phyloP scores from a whole-genome alignment of 768 basidiomycete genomes.

The Cubamyces sp. region DNA sequence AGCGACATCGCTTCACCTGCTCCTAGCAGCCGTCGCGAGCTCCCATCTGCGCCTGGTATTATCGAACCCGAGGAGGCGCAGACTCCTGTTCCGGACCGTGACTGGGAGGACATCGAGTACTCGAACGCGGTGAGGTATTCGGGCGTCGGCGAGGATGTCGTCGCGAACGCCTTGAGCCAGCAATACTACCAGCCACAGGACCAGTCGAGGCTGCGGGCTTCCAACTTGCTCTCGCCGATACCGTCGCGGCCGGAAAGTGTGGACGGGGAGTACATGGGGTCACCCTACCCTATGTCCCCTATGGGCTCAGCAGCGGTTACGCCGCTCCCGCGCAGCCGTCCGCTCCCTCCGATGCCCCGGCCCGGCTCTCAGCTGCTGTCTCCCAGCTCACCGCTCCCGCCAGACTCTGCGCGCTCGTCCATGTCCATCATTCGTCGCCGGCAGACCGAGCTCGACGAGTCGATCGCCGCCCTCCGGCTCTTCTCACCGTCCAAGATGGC shows the following conservation, averaged over 20 bases:
- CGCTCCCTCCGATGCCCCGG: slow-evolving; percentile 19
- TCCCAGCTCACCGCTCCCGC: slow-evolving; percentile 9
- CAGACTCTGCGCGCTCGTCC: slow-evolving; percentile 32
- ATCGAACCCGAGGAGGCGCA: slow-evolving; percentile 2
- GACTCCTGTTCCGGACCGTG: slow-evolving; percentile 8
- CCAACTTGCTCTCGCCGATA: not conserved
- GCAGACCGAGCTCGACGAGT: slow-evolving; percentile 66
- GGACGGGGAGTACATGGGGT: slow-evolving; percentile 3
- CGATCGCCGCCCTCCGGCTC: slow-evolving; percentile 59
- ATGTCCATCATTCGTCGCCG: slow-evolving; percentile 53
- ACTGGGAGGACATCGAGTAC: slow-evolving; percentile 24
- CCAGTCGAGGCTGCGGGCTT: not conserved
- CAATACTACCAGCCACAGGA: slow-evolving; percentile 5
- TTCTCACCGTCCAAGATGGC: slow-evolving; percentile 34
- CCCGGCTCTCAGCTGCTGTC: slow-evolving; percentile 9
- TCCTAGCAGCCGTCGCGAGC: slow-evolving; percentile 1
- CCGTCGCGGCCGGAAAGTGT: slow-evolving; percentile 9
- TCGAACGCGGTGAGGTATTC: slow-evolving; percentile 23
- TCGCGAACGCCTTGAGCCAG: slow-evolving; percentile 17
- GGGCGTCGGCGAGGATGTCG: slow-evolving; percentile 12
- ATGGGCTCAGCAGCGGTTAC: slow-evolving; percentile 19
- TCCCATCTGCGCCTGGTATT: slow-evolving; percentile 6
- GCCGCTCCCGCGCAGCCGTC: slow-evolving; percentile 22
- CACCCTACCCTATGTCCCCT: slow-evolving; percentile 17
- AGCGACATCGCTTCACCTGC: not conserved